Percentiles rank a stretch among this genome's conserved stretches.
These are phyloP conservation scores for Alternaria longipes DNA, from an alignment of 2,329 filamentous ascomycete genomes.

Conservation along the genomic window DNA sequence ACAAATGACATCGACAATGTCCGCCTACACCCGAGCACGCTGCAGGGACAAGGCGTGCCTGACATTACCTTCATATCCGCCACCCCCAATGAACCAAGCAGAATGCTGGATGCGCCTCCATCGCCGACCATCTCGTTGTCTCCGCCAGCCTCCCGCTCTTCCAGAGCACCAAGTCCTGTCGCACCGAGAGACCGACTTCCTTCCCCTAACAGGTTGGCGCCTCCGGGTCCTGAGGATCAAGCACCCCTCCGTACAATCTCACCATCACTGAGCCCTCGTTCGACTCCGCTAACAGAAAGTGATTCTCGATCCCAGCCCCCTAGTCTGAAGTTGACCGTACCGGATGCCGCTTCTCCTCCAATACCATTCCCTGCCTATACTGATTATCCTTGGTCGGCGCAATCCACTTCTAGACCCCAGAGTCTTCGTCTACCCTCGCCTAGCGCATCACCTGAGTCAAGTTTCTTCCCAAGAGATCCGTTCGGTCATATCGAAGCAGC, in stretches of 20 bases:
- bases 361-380: constrained; percentile 75
- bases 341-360: constrained; percentile 54
- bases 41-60: constrained; percentile 37
- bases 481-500: constrained; percentile 51
- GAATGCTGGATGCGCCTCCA: constrained; percentile 30
- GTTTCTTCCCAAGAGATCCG: constrained; percentile 57
- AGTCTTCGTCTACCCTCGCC: constrained; percentile 67
- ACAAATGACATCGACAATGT: constrained; percentile 64
- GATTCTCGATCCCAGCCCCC: constrained; percentile 39
- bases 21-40: constrained; percentile 54
- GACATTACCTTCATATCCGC: constrained; percentile 49
- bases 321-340: constrained; percentile 55
- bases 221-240: constrained; percentile 49
- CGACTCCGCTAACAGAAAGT: constrained; percentile 40
- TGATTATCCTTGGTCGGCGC: constrained; percentile 60
- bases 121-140: constrained; percentile 54
- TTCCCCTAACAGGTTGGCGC: constrained; percentile 45
- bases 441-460: constrained; percentile 59
- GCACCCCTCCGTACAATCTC: constrained; percentile 29
- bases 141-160: constrained; percentile 47
- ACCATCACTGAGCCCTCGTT: constrained; percentile 33
- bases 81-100: constrained; percentile 39
- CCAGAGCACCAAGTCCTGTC: constrained; percentile 39
- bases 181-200: constrained; percentile 31
- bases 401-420: constrained; percentile 57